Evolutionary conservation across 164 flowering plant genomes (phyloP), one percentile per base, ranked within the genome.

Genomic region (Amborella trichopoda): DNA sequence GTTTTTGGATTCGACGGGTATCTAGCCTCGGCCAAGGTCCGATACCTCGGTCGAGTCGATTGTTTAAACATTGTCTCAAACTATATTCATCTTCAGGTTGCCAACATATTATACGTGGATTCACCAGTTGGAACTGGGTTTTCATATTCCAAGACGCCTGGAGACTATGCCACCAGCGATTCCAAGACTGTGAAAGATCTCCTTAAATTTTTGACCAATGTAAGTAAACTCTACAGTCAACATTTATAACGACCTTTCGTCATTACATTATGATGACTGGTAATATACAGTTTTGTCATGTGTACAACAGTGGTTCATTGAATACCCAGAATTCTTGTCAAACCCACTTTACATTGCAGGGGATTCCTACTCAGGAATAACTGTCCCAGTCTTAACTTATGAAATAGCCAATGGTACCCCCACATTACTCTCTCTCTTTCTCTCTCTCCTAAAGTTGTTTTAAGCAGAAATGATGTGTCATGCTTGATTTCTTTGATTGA

Each of bases 361-460:
- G n/a, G 71, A 64, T 44, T 70, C 75, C 0, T 70, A 64, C 39
- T 32, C 63, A 24, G 75, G 75, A 34, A 42, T 51, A 0, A 46
- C 19, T 21, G 17, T 54, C 28, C 75, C 75, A 1, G 13, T 60
- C 3, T 18, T 63, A 3, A 58, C 40, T 24, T 59, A 56, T 33
- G 19, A 48, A 13, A 39, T 70, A 5, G 20, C 52, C 10, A 36
- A 51, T 20, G 71, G 69, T 70, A 44, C n/a, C n/a, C n/a, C n/a
- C n/a, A n/a, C n/a, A n/a, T n/a, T n/a, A n/a, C n/a, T n/a, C n/a
- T n/a, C n/a, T n/a, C n/a, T n/a, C n/a, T n/a, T n/a, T n/a, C n/a
- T n/a, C n/a, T n/a, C n/a, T n/a, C n/a, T n/a, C n/a, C n/a, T n/a
- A n/a, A n/a, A n/a, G n/a, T n/a, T n/a, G n/a, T n/a, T n/a, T n/a